Percentiles rank a stretch among this genome's conserved stretches.
Conservation (phyloP, 192 early-diverging fungal species). For the Backusella macrospora region DNA sequence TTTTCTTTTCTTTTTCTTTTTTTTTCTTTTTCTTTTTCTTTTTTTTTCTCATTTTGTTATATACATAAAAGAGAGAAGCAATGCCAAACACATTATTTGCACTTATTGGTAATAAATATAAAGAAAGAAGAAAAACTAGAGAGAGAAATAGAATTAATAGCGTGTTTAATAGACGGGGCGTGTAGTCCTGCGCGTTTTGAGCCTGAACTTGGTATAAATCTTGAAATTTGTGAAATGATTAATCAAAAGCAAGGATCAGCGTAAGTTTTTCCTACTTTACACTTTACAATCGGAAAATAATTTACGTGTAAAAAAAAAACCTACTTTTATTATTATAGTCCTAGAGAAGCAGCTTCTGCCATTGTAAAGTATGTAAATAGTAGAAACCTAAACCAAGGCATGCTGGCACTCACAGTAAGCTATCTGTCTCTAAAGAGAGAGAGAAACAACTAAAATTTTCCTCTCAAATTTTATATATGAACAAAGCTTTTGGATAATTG, state of each 20-base stretch:
- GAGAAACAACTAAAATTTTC: not conserved
- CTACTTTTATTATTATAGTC: conserved; percentile 43
- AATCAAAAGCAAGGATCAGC: conserved; percentile 86
- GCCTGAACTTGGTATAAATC: conserved; percentile 85
- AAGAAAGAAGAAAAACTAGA: no score
- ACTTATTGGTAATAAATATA: conserved; percentile 13
- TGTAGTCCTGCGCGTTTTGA: conserved; percentile 70
- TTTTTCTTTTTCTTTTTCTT: not conserved
- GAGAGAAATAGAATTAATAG: not conserved
- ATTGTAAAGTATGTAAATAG: conserved; percentile 70
- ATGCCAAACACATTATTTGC: conserved; percentile 17
- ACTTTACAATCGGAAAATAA: not conserved
- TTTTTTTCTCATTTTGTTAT: no score
- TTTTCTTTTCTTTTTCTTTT: not conserved
- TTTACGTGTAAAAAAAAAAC: conserved; percentile 5
- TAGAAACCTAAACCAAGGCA: conserved; percentile 55
- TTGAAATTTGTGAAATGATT: conserved; percentile 95
- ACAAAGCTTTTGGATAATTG: conserved; percentile 88
- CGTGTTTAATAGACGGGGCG: conserved; percentile 64
- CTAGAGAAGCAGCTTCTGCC: conserved; percentile 73
- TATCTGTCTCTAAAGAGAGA: not conserved
- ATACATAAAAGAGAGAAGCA: not conserved
- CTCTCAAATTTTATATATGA: not conserved
- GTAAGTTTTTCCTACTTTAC: conserved; percentile 48
- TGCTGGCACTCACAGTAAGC: conserved; percentile 67